A percentile compares a stretch with the other conserved stretches of the same genome.
Evolutionary conservation across 257 asterid genomes (phyloP).

Genomic region (Eustoma russellianum): DNA sequence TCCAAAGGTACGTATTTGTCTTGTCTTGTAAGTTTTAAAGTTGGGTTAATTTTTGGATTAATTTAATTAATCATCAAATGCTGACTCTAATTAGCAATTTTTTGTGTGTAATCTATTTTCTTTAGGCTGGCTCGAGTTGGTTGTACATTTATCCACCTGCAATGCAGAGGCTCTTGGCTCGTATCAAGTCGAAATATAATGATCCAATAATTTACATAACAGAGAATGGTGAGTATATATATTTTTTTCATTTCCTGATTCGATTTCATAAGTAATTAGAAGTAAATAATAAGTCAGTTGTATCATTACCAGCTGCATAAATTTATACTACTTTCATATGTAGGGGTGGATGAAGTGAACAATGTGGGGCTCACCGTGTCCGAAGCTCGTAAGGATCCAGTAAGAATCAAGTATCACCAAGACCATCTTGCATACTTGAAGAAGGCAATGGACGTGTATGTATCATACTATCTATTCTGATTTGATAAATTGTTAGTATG

Average conservation of each 20-base stretch:
- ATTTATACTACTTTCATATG: not conserved
- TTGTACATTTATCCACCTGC: conserved; percentile 26
- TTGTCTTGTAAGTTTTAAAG: too few species aligned
- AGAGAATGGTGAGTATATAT: conserved; percentile 19
- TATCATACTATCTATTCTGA: too few species aligned
- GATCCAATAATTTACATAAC: conserved; percentile 26
- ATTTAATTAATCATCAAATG: too few species aligned
- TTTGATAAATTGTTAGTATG: too few species aligned
- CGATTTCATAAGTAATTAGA: too few species aligned
- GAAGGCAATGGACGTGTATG: conserved; percentile 11
- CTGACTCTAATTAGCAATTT: too few species aligned
- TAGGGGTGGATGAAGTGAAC: conserved; percentile 16
- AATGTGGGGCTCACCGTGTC: conserved; percentile 1
- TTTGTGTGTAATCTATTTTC: not conserved
- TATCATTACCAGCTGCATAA: not conserved
- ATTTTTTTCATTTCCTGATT: not conserved
- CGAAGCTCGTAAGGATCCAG: conserved; percentile 8
- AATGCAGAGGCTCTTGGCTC: conserved; percentile 11
- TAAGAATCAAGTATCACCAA: conserved; percentile 8
- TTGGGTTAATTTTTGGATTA: too few species aligned
- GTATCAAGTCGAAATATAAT: conserved; percentile 19
- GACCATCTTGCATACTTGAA: conserved; percentile 14
- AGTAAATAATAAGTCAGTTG: too few species aligned
- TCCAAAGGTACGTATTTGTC: conserved; percentile 8
- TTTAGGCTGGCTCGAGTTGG: conserved; percentile 7